A percentile compares a stretch with the other conserved stretches of the same genome.
These are phyloP conservation scores for Aspergillus tubingensis DNA, from an alignment of 2,329 filamentous ascomycete genomes.

Conservation along the genomic window DNA sequence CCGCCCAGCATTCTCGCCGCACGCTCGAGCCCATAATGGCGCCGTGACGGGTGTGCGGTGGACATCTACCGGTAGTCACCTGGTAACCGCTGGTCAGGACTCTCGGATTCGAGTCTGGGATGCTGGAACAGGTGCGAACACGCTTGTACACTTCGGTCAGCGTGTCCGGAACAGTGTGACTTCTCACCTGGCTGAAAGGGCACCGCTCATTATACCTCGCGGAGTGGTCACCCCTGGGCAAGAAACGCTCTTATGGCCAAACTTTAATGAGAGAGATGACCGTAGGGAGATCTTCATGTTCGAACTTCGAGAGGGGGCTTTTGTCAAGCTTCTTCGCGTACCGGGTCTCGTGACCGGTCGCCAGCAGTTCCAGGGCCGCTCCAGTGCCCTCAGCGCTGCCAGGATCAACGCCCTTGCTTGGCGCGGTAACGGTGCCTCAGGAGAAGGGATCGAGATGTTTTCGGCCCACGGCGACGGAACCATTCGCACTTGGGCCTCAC, in stretches of 20 bases:
- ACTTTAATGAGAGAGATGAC: conserved; percentile 67
- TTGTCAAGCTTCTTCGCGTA: conserved; percentile 70
- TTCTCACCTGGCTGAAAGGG: conserved; percentile 61
- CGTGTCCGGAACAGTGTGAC: conserved; percentile 68
- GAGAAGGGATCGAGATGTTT: conserved; percentile 68
- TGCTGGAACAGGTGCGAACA: conserved; percentile 76
- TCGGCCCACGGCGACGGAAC: conserved; percentile 82
- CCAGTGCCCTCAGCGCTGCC: conserved; percentile 54
- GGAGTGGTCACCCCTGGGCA: conserved; percentile 57
- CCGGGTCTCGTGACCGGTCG: conserved; percentile 54
- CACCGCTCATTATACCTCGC: conserved; percentile 65
- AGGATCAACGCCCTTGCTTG: conserved; percentile 76
- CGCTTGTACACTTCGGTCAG: conserved; percentile 83
- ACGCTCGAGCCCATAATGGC: conserved; percentile 69
- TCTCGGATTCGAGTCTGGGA: conserved; percentile 86
- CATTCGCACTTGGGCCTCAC: conserved; percentile 76
- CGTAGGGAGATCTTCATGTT: conserved; percentile 72
- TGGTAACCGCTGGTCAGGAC: conserved; percentile 83
- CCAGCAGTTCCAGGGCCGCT: conserved; percentile 42
- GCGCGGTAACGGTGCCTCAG: conserved; percentile 63
- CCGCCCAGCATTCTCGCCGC: conserved; percentile 47
- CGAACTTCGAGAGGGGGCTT: conserved; percentile 73
- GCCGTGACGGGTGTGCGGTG: conserved; percentile 83
- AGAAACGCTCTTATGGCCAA: conserved; percentile 78
- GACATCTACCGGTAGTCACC: conserved; percentile 74